Conservation (phyloP, 208 protist genomes). For the Naegleria lovaniensis region DNA sequence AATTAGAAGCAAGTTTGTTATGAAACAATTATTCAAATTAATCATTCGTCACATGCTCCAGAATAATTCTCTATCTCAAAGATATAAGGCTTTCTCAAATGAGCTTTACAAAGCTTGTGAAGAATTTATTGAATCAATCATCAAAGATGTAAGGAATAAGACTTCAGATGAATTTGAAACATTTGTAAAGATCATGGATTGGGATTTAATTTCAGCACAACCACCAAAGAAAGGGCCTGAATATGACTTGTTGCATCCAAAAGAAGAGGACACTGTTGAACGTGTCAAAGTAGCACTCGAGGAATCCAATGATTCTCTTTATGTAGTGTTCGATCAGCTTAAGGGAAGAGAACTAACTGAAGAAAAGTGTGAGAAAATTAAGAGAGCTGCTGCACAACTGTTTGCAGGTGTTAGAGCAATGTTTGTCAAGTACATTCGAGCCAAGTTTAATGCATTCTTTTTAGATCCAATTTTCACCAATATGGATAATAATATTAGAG, state of each 20-base stretch:
- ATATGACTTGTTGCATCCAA: conserved; percentile 22
- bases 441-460: conserved; percentile 57
- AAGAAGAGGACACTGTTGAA: conserved; percentile 38
- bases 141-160: conserved; percentile 34
- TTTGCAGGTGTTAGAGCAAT: conserved; percentile 51
- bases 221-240: not conserved
- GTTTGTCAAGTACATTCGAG: conserved; percentile 51
- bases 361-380: conserved; percentile 42
- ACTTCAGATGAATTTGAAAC: conserved; percentile 52
- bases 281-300: conserved; percentile 44
- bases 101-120: conserved; percentile 39
- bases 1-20: conserved; percentile 38
- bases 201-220: conserved; percentile 36
- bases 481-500: not conserved
- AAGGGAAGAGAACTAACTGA: conserved; percentile 36
- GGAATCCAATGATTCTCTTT: conserved; percentile 17
- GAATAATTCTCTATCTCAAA: conserved; percentile 28
- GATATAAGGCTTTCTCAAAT: conserved; percentile 39
- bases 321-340: not conserved
- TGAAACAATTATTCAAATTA: conserved; percentile 48
- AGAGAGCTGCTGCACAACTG: conserved; percentile 40
- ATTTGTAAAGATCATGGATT: conserved; percentile 55
- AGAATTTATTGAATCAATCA: conserved; percentile 41
- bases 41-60: not conserved
- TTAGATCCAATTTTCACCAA: conserved; percentile 44